Evolutionary conservation across 2,329 filamentous ascomycete species (phyloP).

Genomic region (Aspergillus ochraceoroseus): DNA sequence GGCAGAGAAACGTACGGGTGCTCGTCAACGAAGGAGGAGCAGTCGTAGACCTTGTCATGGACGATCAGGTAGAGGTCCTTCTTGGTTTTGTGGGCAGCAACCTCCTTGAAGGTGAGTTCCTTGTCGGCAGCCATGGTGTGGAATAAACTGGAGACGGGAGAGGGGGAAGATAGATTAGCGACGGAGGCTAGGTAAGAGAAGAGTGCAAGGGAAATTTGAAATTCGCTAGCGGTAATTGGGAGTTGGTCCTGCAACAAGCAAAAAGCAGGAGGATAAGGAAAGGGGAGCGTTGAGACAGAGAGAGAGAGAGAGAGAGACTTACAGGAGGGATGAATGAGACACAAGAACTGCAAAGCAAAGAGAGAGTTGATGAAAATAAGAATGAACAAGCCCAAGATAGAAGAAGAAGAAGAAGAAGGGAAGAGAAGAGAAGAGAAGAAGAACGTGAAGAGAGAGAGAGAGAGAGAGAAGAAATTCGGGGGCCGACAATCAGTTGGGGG

Average conservation of each 20-base stretch:
- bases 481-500: conserved; percentile 11
- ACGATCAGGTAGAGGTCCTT: conserved; percentile 87
- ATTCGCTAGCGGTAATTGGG: no score
- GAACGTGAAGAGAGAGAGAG: no score
- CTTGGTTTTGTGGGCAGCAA: conserved; percentile 83
- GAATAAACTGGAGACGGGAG: background rate
- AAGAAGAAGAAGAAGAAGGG: background rate
- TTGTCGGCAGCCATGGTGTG: conserved; percentile 51
- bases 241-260: background rate
- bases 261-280: background rate
- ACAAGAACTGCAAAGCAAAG: conserved; percentile 7
- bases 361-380: conserved; percentile 6
- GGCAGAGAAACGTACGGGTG: conserved; percentile 64
- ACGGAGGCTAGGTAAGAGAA: background rate
- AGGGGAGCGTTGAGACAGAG: no score
- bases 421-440: conserved; percentile 11
- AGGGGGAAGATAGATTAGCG: conserved; percentile 8
- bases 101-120: conserved; percentile 70
- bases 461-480: conserved; percentile 8
- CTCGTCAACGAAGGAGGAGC: conserved; percentile 87
- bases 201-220: background rate
- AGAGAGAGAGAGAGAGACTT: conserved; percentile 9
- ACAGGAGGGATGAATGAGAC: conserved; percentile 5
- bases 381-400: background rate
- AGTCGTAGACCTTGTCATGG: conserved; percentile 95